Base-by-base conservation (phyloP, 768 basidiomycete species). In the Serendipita sp. region DNA sequence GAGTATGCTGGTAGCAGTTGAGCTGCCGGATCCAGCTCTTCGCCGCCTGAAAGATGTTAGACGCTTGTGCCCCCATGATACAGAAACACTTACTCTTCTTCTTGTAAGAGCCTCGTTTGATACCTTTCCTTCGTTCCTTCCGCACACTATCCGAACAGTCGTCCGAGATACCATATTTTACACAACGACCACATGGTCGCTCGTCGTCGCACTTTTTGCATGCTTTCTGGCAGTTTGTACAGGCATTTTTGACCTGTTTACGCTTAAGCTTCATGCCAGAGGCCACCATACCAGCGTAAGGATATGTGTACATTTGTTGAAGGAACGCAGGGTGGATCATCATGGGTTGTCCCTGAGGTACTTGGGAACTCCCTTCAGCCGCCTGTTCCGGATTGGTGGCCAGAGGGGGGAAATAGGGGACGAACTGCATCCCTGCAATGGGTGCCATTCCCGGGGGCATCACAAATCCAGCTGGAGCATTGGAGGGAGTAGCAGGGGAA, bases 201-300 rank as follows among this genome's bases (percentile, higher is more conserved):
- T 87, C 90, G 69, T 90, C 88, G 74, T 91, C 90, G 72, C 88
- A 91, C 73, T 91, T 90, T 78, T 91, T 91, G 79, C 88, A 91
- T 2, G 89, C 87, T 72, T 88, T 90, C 74, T 91, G 90, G 71
- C 90, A 91, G 68, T 88, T 88, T 36, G 88, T 91, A 74, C 90
- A 91, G 62, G 89, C 89, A 68, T 90, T 91, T 80, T 91, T 91
- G 77, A 91, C 90, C 70, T 91, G 89, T 63, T 85, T 79, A 68
- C 89, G 87, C 74, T 91, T 91, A 44, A 86, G 78, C 67, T 69
- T 69, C 52, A 53, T 53, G 27, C 52, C 52, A 11, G 52, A 11
- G 15, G 52, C 10, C 52, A 53, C 29, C 52, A 13, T 29, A 18
- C 18, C 18, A 16, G 11, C 15, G 23, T 53, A 53, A 29, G 52